Base-by-base conservation (phyloP, 441 rosid genomes). In the Theobroma grandiflorum region DNA sequence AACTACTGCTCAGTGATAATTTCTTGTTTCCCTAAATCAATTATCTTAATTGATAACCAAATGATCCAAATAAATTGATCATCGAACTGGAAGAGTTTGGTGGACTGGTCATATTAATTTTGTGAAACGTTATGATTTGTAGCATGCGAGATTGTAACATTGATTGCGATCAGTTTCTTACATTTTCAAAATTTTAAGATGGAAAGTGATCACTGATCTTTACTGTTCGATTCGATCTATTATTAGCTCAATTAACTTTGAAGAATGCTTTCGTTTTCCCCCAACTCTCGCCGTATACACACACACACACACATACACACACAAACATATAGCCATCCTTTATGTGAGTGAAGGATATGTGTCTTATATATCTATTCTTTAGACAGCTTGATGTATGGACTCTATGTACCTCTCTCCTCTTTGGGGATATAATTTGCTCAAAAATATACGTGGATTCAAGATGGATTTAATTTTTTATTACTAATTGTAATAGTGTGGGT, bases 351-450 rank as follows among this genome's bases (percentile, higher is more conserved):
- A 65, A 65, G 31, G 74, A 71, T 57, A 26, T 22, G 7, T 50
- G 74, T 16, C 58, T 8, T 16, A 2, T 33, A 38, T 33, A 16
- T 33, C 9, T 50, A 10, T 37, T 53, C 14, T 35, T 72, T 53
- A 53, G 75, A 72, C 7, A 14, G 62, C 61, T 72, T 53, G 49
- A 72, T 72, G 15, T 35, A 10, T 53, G 33, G 64, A n/a, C 37
- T 53, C 47, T 52, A 37, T 72, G 6, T 16, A 20, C 3, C 6
- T 50, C 50, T 49, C 4, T 40, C 5, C 20, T 26, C 42, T 71
- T 33, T 16, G 31, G 47, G 6, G 6, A 8, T 62, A 52, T 72
- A 53, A 72, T 35, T 35, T 72, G 63, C n/a, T 37, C 5, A 3
- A 37, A 53, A 53, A n/a, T 31, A 31, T 18, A 5, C 10, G 18